A percentile compares a stretch with the other conserved stretches of the same genome.
phyloP scores from a whole-genome alignment of 208 protist genomes.

The Crithidia fasciculata region DNA sequence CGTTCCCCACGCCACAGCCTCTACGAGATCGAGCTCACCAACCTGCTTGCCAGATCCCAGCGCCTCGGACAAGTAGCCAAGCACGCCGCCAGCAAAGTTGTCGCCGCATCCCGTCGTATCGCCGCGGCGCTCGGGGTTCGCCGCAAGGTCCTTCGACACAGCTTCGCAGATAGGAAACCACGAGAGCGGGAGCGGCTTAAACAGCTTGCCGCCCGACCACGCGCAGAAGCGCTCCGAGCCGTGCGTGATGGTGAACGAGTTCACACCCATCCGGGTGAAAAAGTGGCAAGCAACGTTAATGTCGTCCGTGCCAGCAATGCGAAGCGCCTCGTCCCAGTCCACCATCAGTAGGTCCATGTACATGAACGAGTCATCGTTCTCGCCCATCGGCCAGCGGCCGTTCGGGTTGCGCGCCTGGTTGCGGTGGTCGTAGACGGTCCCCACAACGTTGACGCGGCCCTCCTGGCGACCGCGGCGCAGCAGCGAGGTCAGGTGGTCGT shows the following conservation, averaged over 20 bases:
- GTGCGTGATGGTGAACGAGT: conserved; percentile 37
- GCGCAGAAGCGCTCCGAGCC: conserved; percentile 23
- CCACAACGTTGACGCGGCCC: conserved; percentile 35
- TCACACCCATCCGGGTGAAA: conserved; percentile 33
- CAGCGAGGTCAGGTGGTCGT: conserved; percentile 34
- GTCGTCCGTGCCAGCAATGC: conserved; percentile 25
- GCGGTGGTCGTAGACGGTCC: conserved; percentile 36
- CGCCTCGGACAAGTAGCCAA: conserved; percentile 19
- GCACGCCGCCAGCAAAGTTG: conserved; percentile 36
- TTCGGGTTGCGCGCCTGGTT: conserved; percentile 25
- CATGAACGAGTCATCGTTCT: conserved; percentile 43
- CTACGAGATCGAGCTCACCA: conserved; percentile 27
- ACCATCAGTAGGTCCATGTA: conserved; percentile 47
- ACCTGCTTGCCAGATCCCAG: conserved; percentile 14
- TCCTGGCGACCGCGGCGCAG: conserved; percentile 25
- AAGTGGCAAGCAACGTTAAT: conserved; percentile 29
- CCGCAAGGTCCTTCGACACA: conserved; percentile 20
- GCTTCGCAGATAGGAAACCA: conserved; percentile 27
- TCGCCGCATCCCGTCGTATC: conserved; percentile 39
- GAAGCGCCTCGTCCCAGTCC: conserved; percentile 36
- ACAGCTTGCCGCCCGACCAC: conserved; percentile 35
- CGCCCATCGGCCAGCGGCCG: conserved; percentile 33
- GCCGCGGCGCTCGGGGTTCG: conserved; percentile 14
- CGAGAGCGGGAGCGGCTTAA: conserved; percentile 26
- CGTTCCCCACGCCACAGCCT: conserved; percentile 28